A percentile compares a stretch with the other conserved stretches of the same genome.
These are phyloP conservation scores for Ilyonectria robusta DNA, from an alignment of 2,329 filamentous ascomycete species.

Conservation along the genomic window DNA sequence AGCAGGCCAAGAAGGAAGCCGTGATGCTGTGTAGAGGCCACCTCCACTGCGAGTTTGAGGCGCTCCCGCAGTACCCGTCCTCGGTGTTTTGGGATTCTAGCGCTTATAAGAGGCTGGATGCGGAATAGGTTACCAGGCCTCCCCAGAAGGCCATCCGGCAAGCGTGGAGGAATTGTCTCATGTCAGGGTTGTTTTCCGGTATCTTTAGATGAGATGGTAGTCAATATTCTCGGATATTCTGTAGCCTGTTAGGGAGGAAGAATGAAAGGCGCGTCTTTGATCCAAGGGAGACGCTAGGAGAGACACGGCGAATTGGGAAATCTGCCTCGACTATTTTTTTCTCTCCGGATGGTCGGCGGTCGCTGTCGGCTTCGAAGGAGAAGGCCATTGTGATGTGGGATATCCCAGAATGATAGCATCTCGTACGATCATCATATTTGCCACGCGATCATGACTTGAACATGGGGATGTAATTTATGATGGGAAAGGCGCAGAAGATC, in stretches of 20 bases:
- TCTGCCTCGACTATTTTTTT: no score
- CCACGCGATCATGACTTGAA: no score
- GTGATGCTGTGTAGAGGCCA: constrained; percentile 14
- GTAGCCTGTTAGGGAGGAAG: background rate
- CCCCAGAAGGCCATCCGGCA: constrained; percentile 1
- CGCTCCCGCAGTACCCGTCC: constrained; percentile 14
- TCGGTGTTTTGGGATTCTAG: constrained; percentile 13
- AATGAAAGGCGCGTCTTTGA: no score
- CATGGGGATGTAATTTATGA: no score
- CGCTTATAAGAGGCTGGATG: constrained; percentile 12
- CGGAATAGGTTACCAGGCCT: constrained; percentile 3
- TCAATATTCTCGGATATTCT: constrained; percentile 1
- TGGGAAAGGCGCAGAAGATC: no score
- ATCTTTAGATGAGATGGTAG: background rate
- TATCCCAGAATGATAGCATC: no score
- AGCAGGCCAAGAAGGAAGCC: constrained; percentile 26
- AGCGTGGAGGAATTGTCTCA: background rate
- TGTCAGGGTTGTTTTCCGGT: constrained; percentile 1
- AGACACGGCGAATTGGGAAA: no score
- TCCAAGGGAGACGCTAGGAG: no score
- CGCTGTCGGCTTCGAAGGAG: no score
- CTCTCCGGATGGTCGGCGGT: no score
- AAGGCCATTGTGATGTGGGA: no score
- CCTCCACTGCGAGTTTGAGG: constrained; percentile 17
- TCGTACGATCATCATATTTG: no score